Evolutionary conservation across 345 rosid genomes (phyloP).

Genomic region (Zanthoxylum bungeanum): DNA sequence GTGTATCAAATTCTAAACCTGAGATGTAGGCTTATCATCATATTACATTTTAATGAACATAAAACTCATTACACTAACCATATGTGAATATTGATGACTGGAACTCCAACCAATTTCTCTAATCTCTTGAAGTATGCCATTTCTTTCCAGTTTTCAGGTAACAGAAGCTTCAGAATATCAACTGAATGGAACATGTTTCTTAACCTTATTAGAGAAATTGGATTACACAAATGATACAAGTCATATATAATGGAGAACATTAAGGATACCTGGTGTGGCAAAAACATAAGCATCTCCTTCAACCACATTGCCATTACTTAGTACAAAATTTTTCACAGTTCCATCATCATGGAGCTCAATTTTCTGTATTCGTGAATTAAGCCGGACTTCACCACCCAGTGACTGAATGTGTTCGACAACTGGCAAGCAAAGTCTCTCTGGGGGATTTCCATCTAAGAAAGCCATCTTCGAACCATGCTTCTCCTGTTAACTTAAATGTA

Average conservation of each 20-base stretch:
- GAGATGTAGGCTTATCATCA: background rate
- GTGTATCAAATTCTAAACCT: background rate
- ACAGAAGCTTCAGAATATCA: conserved; percentile 81
- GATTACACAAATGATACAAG: background rate
- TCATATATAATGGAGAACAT: background rate
- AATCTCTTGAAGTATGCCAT: conserved; percentile 75
- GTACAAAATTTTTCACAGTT: conserved; percentile 67
- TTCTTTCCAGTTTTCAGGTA: conserved; percentile 83
- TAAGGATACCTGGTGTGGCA: conserved; percentile 76
- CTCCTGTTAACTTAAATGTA: conserved; percentile 59
- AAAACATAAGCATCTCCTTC: conserved; percentile 87
- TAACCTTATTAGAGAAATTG: conserved; percentile 14
- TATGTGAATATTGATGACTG: conserved; percentile 94
- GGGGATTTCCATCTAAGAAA: conserved; percentile 95
- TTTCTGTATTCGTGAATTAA: conserved; percentile 74
- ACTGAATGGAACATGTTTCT: conserved; percentile 41
- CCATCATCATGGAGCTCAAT: conserved; percentile 80
- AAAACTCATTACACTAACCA: conserved; percentile 66
- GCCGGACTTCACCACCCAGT: conserved; percentile 76
- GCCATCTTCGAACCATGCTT: conserved; percentile 99
- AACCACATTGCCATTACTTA: conserved; percentile 57
- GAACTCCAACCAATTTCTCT: conserved; percentile 95
- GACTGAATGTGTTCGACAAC: conserved; percentile 70
- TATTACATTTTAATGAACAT: background rate
- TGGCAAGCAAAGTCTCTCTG: conserved; percentile 93